A percentile compares a stretch with the other conserved stretches of the same genome.
These are phyloP conservation scores for Camellia sinensis DNA, from an alignment of 148 eudicot genomes.

Conservation along the genomic window DNA sequence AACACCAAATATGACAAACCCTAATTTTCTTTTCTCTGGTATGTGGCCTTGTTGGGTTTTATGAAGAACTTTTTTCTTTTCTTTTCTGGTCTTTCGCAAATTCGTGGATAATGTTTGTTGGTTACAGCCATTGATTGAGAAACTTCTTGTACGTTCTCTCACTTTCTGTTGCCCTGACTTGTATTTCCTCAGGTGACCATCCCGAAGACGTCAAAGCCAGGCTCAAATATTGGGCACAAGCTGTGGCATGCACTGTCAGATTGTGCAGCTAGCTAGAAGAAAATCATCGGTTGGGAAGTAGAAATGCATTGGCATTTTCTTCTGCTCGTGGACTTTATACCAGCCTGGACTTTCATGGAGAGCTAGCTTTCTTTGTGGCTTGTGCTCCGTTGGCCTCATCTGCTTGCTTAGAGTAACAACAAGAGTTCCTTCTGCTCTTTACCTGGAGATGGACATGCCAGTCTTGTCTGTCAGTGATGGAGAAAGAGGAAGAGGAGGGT, in stretches of 20 bases:
- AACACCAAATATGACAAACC: too few species aligned
- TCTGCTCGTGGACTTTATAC: not conserved
- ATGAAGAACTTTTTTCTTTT: too few species aligned
- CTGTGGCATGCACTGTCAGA: constrained; percentile 67
- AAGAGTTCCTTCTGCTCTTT: constrained; percentile 13
- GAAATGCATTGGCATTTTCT: constrained; percentile 8
- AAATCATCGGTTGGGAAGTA: not conserved
- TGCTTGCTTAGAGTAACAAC: not conserved
- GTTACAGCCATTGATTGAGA: not conserved
- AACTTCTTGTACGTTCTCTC: not conserved
- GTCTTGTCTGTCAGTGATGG: constrained; percentile 13
- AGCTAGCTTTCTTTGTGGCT: not conserved
- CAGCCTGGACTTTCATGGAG: constrained; percentile 12
- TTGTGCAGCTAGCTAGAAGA: constrained; percentile 41
- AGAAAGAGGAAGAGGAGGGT: constrained; percentile 10
- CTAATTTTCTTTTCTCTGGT: too few species aligned
- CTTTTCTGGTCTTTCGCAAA: too few species aligned
- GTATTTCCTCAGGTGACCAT: constrained; percentile 46
- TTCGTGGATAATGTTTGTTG: not conserved
- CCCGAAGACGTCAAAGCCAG: constrained; percentile 77
- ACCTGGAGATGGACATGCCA: constrained; percentile 14
- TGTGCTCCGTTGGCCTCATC: not conserved
- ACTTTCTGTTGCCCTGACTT: not conserved
- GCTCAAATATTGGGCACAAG: constrained; percentile 70
- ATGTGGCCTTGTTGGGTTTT: too few species aligned